Evolutionary conservation across 1,139 yeast species (phyloP).

Genomic region (Candida buenavistaensis): DNA sequence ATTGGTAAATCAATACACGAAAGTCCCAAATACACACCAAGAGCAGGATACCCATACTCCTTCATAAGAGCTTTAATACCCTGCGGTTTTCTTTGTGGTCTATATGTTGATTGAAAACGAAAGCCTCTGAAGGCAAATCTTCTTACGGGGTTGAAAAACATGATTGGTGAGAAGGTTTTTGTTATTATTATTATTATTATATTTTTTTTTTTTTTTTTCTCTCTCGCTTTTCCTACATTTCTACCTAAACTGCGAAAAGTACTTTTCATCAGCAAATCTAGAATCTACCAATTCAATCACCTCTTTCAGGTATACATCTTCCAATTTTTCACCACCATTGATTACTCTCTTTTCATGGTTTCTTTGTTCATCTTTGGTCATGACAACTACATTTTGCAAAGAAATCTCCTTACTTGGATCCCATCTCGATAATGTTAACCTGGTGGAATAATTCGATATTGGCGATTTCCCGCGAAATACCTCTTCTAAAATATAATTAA

Average conservation of each 20-base stretch:
- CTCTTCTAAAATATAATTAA: constrained; percentile 86
- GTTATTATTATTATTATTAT: not conserved
- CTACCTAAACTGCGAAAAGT: constrained; percentile 57
- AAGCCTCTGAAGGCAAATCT: constrained; percentile 6
- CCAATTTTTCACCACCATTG: constrained; percentile 59
- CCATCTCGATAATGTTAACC: constrained; percentile 83
- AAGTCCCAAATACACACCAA: constrained; percentile 77
- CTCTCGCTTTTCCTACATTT: too few relatives aligned
- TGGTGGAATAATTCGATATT: constrained; percentile 78
- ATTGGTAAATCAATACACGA: constrained; percentile 78
- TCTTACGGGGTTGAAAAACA: constrained; percentile 13
- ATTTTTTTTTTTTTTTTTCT: not conserved
- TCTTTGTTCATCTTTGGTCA: constrained; percentile 87
- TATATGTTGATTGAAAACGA: constrained; percentile 23
- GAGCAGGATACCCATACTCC: constrained; percentile 88
- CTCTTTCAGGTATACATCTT: constrained; percentile 63
- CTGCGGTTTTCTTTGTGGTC: constrained; percentile 19
- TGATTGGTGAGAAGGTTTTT: not conserved
- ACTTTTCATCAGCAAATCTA: constrained; percentile 72
- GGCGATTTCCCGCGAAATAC: constrained; percentile 91
- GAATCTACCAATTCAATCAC: constrained; percentile 58
- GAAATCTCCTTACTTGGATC: constrained; percentile 58
- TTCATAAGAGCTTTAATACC: constrained; percentile 72
- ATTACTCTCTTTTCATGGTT: constrained; percentile 74
- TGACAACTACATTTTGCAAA: constrained; percentile 73